phyloP scores from a whole-genome alignment of 805 yeast species.

The Candida pini region DNA sequence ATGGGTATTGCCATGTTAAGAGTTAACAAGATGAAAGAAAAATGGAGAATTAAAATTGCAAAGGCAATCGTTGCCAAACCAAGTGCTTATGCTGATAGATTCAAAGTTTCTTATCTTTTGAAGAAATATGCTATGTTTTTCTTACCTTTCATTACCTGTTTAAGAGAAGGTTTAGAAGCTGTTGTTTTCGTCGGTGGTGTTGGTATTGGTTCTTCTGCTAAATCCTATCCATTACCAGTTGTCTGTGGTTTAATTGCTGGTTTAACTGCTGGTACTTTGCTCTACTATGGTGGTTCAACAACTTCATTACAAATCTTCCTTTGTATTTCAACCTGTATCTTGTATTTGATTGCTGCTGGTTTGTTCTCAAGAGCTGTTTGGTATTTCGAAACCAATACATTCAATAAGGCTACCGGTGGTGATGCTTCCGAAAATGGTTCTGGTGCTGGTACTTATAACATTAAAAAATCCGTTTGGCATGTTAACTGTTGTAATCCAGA shows the following conservation, averaged over 20 bases:
- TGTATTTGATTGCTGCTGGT: conserved; percentile 84
- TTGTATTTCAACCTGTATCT: conserved; percentile 69
- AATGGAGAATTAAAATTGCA: conserved; percentile 96
- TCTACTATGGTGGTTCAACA: conserved; percentile 77
- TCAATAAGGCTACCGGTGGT: conserved; percentile 72
- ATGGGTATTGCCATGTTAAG: conserved; percentile 98
- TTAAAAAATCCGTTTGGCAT: conserved; percentile 79
- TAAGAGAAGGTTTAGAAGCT: conserved; percentile 93
- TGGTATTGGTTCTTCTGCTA: conserved; percentile 63
- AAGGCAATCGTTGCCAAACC: conserved; percentile 65
- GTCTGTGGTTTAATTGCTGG: conserved; percentile 57
- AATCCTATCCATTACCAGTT: conserved; percentile 61
- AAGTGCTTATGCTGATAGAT: conserved; percentile 41
- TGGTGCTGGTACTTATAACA: conserved; percentile 92
- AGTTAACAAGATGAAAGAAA: conserved; percentile 91
- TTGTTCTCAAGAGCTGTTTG: conserved; percentile 82
- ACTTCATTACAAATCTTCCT: conserved; percentile 71
- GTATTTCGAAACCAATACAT: conserved; percentile 78
- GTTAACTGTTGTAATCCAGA: conserved; percentile 92
- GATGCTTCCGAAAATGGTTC: conserved; percentile 86
- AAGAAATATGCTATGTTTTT: conserved; percentile 84
- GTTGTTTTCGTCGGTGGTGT: conserved; percentile 90
- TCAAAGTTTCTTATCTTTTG: conserved; percentile 47
- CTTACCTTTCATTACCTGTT: conserved; percentile 82
- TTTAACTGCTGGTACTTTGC: conserved; percentile 51